Conservation (phyloP, 352 stramenopile genomes). For the Pythium sp. region DNA sequence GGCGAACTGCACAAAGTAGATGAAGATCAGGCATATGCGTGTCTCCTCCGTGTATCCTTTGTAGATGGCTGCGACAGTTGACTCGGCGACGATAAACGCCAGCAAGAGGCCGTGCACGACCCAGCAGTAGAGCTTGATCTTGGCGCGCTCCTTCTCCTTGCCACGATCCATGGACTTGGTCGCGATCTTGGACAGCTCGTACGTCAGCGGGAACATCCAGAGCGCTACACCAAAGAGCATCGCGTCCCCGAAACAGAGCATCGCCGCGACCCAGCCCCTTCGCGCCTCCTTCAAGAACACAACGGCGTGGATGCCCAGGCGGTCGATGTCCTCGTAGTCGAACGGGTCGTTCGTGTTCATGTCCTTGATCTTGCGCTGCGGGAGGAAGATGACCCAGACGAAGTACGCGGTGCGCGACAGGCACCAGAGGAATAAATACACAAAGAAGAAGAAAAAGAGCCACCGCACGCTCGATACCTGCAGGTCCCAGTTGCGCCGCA, state of each 20-base stretch:
- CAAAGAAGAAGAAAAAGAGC: constrained; percentile 41
- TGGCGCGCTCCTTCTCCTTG: constrained; percentile 30
- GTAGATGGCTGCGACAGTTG: constrained; percentile 21
- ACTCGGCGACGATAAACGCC: constrained; percentile 26
- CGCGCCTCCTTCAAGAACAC: constrained; percentile 28
- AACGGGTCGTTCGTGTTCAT: constrained; percentile 27
- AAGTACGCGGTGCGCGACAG: constrained; percentile 18
- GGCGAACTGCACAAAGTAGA: constrained; percentile 48
- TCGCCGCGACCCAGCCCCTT: constrained; percentile 26
- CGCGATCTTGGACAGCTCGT: constrained; percentile 61
- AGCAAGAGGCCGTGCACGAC: constrained; percentile 26
- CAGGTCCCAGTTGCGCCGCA: constrained; percentile 33
- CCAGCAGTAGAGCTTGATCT: constrained; percentile 42
- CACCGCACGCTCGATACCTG: constrained; percentile 32
- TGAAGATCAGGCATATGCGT: constrained; percentile 33
- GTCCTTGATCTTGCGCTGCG: constrained; percentile 35
- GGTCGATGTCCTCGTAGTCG: constrained; percentile 38
- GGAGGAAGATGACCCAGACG: constrained; percentile 25
- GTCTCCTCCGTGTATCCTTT: constrained; percentile 36
- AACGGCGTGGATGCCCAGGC: constrained; percentile 44
- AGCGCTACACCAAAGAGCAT: constrained; percentile 48
- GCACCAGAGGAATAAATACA: constrained; percentile 32
- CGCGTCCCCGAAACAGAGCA: constrained; percentile 46
- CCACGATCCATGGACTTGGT: constrained; percentile 65
- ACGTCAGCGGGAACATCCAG: constrained; percentile 48